Base-by-base conservation (phyloP, 257 asterid genomes). In the Jaltomata sinuosa region DNA sequence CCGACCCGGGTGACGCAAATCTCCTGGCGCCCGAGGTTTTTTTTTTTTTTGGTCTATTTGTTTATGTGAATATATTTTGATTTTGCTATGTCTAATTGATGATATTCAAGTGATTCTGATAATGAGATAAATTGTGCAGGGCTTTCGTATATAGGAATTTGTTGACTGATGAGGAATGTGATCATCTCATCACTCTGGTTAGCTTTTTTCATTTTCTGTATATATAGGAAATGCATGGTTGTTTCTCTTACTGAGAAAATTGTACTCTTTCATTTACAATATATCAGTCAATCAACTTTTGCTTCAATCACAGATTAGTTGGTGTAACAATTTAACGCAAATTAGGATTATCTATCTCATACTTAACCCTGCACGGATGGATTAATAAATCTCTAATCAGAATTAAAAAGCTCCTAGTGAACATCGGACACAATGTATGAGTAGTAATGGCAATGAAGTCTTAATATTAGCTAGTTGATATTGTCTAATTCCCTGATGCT, bases 21-120 rank as follows among this genome's bases (percentile, higher is more conserved):
- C 86, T 95, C 98, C 45, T 93, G 99, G 98, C 87, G 31, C 19
- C 99, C 98, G 78, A 93, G 99, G 98, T 95, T 59, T 49, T 1
- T 47, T 25, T 8, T 1, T 71, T 69, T 15, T 45, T 18, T 25
- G 21, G 55, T 74, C 8, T 42, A 25, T 45, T 76, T 27, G 45
- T 74, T 45, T 71, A 8, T 71, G 55, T 40, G 6, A 42, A 42
- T 71, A 3, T 11, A 36, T 40, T 40, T 45, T 45, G 21, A 36
- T 40, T 40, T 45, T 45, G 21, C n/a, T 3, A 1, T 15, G 52
- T 14, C 7, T 29, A 74, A 72, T 42, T 72, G 42, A 38, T 38
- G n/a, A 22, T 87, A 76, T 22, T 27, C 34, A 19, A 27, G 59
- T 82, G 22, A 22, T 3, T 80, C 74, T 84, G 52, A 6, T 85